Conservation (phyloP, 306 rosid species). For the Neltuma alba region DNA sequence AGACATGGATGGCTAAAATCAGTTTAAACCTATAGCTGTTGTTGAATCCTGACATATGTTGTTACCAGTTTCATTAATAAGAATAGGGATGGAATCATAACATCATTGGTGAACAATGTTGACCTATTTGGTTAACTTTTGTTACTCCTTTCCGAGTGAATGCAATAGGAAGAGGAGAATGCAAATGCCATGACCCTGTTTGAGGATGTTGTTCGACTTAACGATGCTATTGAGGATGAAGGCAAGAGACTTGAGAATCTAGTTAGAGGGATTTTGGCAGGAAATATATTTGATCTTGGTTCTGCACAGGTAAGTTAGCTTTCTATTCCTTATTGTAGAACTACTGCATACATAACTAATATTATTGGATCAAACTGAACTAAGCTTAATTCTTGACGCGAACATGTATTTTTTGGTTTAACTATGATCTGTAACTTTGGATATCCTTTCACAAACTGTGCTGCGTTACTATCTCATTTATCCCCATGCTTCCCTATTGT, state of each 20-base stretch:
- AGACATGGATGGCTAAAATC: constrained; percentile 9
- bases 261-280: constrained; percentile 87
- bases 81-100: not conserved
- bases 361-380: constrained; percentile 16
- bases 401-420: not conserved
- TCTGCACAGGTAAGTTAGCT: constrained; percentile 72
- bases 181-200: constrained; percentile 82
- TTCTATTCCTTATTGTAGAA: constrained; percentile 22
- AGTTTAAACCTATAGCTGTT: constrained; percentile 12
- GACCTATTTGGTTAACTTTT: constrained; percentile 19
- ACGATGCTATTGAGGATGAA: constrained; percentile 90
- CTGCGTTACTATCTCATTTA: not conserved
- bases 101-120: constrained; percentile 16
- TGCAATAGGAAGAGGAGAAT: constrained; percentile 90
- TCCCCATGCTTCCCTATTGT: constrained; percentile 16
- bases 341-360: constrained; percentile 10
- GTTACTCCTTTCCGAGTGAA: constrained; percentile 31
- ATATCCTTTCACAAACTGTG: constrained; percentile 10
- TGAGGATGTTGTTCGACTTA: constrained; percentile 68
- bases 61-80: constrained; percentile 16
- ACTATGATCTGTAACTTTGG: constrained; percentile 17
- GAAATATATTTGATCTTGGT: constrained; percentile 98
- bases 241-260: constrained; percentile 80
- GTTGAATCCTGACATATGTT: constrained; percentile 19
- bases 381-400: constrained; percentile 8